Percentiles rank a stretch among this genome's conserved stretches.
These are phyloP conservation scores for Ustilago nuda DNA, from an alignment of 1,284 basidiomycete genomes.

Conservation along the genomic window DNA sequence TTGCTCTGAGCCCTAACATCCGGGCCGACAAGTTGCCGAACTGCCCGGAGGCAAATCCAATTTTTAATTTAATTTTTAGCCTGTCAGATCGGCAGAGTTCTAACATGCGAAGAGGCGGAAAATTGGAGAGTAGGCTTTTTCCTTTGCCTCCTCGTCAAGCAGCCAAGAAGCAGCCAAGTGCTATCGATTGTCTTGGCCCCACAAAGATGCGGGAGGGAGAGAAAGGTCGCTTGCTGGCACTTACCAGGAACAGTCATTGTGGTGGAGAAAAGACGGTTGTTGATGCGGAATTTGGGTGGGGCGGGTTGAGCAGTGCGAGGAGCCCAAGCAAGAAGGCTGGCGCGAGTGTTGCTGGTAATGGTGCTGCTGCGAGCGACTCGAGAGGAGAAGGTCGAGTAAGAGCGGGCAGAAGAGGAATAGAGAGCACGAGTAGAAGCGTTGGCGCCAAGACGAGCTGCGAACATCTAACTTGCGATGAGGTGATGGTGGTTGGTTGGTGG, in stretches of 20 bases:
- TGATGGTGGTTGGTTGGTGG: not conserved
- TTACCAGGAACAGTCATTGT: slow-evolving; percentile 46
- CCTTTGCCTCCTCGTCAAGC: slow-evolving; percentile 14
- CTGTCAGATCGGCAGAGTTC: not conserved
- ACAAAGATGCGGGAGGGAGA: too few relatives aligned
- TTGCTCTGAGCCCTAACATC: slow-evolving; percentile 23
- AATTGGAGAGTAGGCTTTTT: not conserved
- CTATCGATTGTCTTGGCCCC: too few relatives aligned
- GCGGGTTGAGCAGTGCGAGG: slow-evolving; percentile 16
- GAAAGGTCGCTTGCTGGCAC: slow-evolving; percentile 1
- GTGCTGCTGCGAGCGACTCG: slow-evolving; percentile 35
- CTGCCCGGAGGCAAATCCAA: not conserved
- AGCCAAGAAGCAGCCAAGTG: not conserved
- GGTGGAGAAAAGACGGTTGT: slow-evolving; percentile 34
- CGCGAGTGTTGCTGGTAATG: slow-evolving; percentile 16
- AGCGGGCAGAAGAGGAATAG: slow-evolving; percentile 21
- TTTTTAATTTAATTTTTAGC: not conserved
- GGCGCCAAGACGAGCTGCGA: slow-evolving; percentile 37
- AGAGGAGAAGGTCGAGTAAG: slow-evolving; percentile 39
- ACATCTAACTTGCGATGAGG: slow-evolving; percentile 41
- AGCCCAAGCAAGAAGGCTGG: slow-evolving; percentile 17
- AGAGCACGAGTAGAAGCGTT: slow-evolving; percentile 41
- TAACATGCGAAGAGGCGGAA: not conserved
- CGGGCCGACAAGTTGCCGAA: slow-evolving; percentile 25
- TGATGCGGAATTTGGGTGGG: slow-evolving; percentile 13